Conservation (phyloP, 306 rosid species). For the Dalbergia oliveri region DNA sequence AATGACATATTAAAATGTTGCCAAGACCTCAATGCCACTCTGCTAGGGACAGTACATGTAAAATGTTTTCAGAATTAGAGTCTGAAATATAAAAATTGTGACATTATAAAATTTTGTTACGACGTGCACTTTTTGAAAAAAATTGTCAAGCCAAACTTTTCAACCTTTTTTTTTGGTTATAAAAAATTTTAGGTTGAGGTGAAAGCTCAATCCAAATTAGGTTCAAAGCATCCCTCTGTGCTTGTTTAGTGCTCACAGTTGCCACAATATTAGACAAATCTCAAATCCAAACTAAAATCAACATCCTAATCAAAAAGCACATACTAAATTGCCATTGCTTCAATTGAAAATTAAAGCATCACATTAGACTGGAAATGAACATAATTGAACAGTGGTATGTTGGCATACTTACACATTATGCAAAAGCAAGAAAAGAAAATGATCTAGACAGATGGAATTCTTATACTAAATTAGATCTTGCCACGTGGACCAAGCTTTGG, state of each 20-base stretch:
- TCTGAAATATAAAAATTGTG: too few species aligned
- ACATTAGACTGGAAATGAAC: conserved; percentile 51
- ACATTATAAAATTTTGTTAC: too few species aligned
- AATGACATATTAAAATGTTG: background rate
- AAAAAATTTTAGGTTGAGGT: too few species aligned
- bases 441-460: conserved; percentile 17
- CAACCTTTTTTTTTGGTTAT: too few species aligned
- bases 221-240: too few species aligned
- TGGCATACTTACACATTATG: conserved; percentile 61
- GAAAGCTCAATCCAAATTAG: background rate
- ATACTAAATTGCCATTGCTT: conserved; percentile 23
- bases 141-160: too few species aligned
- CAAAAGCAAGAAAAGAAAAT: conserved; percentile 24
- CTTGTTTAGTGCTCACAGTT: background rate
- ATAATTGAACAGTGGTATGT: conserved; percentile 50
- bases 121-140: too few species aligned
- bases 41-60: too few species aligned
- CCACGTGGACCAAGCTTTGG: conserved; percentile 94
- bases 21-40: too few species aligned
- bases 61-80: too few species aligned
- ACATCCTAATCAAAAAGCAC: conserved; percentile 22
- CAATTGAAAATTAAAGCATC: conserved; percentile 39
- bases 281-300: background rate
- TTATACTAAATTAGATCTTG: conserved; percentile 69
- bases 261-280: background rate